phyloP scores from a whole-genome alignment of 2,329 filamentous ascomycete genomes.

The Drechslera avenae region DNA sequence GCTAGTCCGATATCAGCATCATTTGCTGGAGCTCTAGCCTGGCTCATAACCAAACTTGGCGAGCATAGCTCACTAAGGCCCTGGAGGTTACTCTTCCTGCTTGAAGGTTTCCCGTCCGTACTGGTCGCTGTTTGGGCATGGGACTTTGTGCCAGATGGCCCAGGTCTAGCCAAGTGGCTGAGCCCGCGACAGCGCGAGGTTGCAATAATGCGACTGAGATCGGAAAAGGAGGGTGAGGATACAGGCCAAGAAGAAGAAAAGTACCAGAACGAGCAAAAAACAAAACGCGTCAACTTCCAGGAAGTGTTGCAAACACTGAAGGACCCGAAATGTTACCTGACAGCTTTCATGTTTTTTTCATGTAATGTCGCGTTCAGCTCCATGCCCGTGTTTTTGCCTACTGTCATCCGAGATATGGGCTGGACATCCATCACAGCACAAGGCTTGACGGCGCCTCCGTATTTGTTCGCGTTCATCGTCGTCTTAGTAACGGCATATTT shows the following conservation, averaged over 20 bases:
- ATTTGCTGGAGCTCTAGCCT: conserved; percentile 79
- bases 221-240: conserved; percentile 51
- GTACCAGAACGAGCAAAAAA: conserved; percentile 15
- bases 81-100: conserved; percentile 83
- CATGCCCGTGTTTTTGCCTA: conserved; percentile 85
- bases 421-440: conserved; percentile 71
- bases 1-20: conserved; percentile 67
- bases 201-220: conserved; percentile 69
- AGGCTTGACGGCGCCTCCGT: conserved; percentile 80
- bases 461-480: conserved; percentile 72
- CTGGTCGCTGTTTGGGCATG: conserved; percentile 75
- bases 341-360: conserved; percentile 82
- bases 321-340: conserved; percentile 75
- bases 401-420: conserved; percentile 77
- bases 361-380: conserved; percentile 88
- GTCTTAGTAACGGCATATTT: conserved; percentile 74
- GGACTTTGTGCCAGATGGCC: conserved; percentile 76
- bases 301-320: conserved; percentile 64
- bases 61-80: conserved; percentile 71
- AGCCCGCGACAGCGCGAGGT: conserved; percentile 61
- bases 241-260: conserved; percentile 37
- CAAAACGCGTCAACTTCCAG: conserved; percentile 55
- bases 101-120: conserved; percentile 85
- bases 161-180: conserved; percentile 55
- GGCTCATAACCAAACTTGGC: conserved; percentile 74